A percentile compares a stretch with the other conserved stretches of the same genome.
Conservation (phyloP, 345 rosid species). For the Salix suchowensis region DNA sequence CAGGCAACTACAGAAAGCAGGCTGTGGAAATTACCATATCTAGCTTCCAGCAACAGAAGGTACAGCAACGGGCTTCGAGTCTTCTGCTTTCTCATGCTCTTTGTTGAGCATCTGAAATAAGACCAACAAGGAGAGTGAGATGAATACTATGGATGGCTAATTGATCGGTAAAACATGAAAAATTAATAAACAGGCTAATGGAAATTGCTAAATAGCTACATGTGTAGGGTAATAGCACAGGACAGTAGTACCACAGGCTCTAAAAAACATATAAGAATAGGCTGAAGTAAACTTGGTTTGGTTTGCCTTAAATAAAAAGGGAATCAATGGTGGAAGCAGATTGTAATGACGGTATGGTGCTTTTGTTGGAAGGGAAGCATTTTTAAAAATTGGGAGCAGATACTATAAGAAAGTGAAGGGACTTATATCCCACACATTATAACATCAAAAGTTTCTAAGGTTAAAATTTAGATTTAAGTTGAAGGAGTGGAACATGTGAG, state of each 20-base stretch:
- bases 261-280: not conserved
- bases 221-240: not conserved
- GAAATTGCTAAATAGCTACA: not conserved
- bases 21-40: not conserved
- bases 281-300: not conserved
- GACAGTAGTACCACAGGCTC: not conserved
- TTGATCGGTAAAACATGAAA: not conserved
- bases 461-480: not conserved
- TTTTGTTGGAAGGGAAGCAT: not conserved
- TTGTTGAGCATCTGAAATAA: conserved; percentile 67
- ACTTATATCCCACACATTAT: not conserved
- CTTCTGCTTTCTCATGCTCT: conserved; percentile 91
- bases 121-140: not conserved
- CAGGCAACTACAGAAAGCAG: not conserved
- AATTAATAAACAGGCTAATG: not conserved
- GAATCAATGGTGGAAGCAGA: not conserved
- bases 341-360: not conserved
- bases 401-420: not conserved
- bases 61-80: conserved; percentile 56
- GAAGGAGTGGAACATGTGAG: not conserved
- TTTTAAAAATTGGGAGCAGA: not conserved
- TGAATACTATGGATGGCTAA: not conserved
- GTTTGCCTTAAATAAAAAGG: not conserved
- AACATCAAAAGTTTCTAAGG: not conserved
- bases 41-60: conserved; percentile 47